Percentiles rank a stretch among this genome's conserved stretches.
phyloP scores from a whole-genome alignment of 768 basidiomycete species.

The Mycena galericulata region DNA sequence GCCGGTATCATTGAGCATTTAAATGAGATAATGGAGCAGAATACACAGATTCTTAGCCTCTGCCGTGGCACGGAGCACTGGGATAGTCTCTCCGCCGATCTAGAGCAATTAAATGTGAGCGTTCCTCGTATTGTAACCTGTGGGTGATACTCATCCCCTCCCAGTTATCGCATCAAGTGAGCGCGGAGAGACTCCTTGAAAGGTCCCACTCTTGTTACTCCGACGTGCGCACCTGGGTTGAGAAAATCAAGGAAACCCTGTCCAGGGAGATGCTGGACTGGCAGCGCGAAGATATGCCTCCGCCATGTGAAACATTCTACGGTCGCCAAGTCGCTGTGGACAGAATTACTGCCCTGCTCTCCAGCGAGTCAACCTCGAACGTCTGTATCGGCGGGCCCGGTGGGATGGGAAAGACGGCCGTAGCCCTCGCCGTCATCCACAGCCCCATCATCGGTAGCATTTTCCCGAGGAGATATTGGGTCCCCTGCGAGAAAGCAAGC shows the following conservation, averaged over 20 bases:
- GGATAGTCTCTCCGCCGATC: neutral
- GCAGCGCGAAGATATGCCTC: conserved; percentile 33
- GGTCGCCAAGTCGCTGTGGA: conserved; percentile 30
- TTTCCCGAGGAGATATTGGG: conserved; percentile 43
- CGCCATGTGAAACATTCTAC: conserved; percentile 13
- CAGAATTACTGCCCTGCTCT: conserved; percentile 18
- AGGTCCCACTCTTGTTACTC: conserved; percentile 4
- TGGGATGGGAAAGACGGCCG: conserved; percentile 55
- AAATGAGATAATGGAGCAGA: conserved; percentile 4
- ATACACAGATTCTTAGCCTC: neutral
- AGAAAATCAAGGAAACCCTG: conserved; percentile 1
- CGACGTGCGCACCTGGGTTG: neutral
- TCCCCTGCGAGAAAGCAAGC: conserved; percentile 48
- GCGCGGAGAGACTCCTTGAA: conserved; percentile 2
- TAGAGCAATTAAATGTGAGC: conserved; percentile 15
- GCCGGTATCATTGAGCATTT: neutral
- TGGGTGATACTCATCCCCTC: neutral
- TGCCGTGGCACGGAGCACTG: neutral
- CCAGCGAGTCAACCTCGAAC: neutral
- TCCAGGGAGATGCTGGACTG: neutral
- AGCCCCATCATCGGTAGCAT: conserved; percentile 33
- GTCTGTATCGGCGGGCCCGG: conserved; percentile 35
- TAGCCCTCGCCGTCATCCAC: conserved; percentile 48
- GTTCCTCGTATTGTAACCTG: neutral
- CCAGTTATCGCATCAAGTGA: conserved; percentile 11